Base-by-base conservation (phyloP, 768 basidiomycete species). In the Termitomyces sp. region DNA sequence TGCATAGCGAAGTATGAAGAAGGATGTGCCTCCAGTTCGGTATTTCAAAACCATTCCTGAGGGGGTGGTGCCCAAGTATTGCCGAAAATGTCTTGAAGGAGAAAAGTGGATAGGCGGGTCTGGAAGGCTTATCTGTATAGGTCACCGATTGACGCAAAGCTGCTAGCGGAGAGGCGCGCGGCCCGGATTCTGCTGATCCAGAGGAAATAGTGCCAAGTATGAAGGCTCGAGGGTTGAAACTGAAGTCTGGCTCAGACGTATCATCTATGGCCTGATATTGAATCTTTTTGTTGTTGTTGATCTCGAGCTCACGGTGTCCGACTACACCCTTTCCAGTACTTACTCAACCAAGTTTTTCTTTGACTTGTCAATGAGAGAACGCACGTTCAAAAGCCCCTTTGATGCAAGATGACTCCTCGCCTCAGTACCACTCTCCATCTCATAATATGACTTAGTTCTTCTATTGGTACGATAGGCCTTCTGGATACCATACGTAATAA, bases 11-110 rank as follows among this genome's bases (percentile, higher is more conserved):
- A 3, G 66, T 45, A 52, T 75, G 76, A 10, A 72, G 27, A 7
- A 64, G 23, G 1, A 76, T 61, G 5, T 52, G 35, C 22, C 38
- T 60, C 69, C 68, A 75, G 50, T 68, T 56, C 0, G 76, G 76
- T 1, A 67, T 54, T 50, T 75, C 73, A 39, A 68, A 76, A 7
- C 52, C 48, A 12, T 52, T 44, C 1, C 64, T 61, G 55, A 73
- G 69, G 4, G 69, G 72, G 49, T 72, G 70, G 45, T 57, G 54
- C 38, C 31, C 43, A 35, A 36, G 35, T 11, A 51, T 39, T 31
- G 40, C 46, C 5, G 62, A 56, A 27, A 49, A 25, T 35, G 54
- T 52, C 4, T 48, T 54, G n/a, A 32, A 31, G 20, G 60, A 54
- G 43, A 56, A 62, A 5, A 57, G 42, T 6, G 60, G 55, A 15